phyloP scores from a whole-genome alignment of 2,329 filamentous ascomycete genomes.

The Verticillium nubilum region DNA sequence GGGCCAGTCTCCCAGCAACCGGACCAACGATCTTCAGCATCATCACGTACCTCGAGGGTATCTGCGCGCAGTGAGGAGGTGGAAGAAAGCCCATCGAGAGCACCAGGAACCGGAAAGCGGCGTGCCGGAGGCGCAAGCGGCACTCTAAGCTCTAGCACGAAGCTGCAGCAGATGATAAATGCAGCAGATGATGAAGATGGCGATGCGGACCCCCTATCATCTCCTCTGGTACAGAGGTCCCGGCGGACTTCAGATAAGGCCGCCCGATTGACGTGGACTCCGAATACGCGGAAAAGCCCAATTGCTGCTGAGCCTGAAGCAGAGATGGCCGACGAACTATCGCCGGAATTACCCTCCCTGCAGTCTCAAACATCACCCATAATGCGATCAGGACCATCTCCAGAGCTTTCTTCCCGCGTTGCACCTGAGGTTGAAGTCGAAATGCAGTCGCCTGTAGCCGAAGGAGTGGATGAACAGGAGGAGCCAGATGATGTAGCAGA shows the following conservation, averaged over 20 bases:
- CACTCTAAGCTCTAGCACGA: constrained; percentile 31
- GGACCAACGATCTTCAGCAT: not conserved
- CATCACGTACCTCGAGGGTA: constrained; percentile 4
- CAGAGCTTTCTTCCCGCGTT: constrained; percentile 7
- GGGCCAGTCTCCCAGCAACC: not conserved
- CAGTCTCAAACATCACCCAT: not conserved
- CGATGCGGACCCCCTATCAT: constrained; percentile 26
- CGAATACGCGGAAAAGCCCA: constrained; percentile 15
- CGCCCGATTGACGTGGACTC: constrained; percentile 21
- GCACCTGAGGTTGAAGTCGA: not conserved
- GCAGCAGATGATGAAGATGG: constrained; percentile 19
- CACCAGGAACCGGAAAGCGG: constrained; percentile 50
- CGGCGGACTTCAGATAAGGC: constrained; percentile 27
- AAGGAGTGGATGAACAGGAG: constrained; percentile 4
- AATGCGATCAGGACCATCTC: constrained; percentile 2
- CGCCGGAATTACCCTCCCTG: not conserved
- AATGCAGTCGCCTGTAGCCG: not conserved
- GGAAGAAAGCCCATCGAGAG: constrained; percentile 46
- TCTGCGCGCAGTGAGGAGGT: constrained; percentile 32
- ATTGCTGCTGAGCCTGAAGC: constrained; percentile 14
- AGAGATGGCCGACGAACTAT: constrained; percentile 25
- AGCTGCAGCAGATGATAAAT: constrained; percentile 34
- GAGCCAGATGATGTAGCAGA: constrained; percentile 27
- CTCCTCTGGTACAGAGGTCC: constrained; percentile 37
- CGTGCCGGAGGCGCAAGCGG: constrained; percentile 30